Percentiles rank a stretch among this genome's conserved stretches.
phyloP scores from a whole-genome alignment of 2,329 filamentous ascomycete genomes.

The Stagonosporopsis chrysanthemi region DNA sequence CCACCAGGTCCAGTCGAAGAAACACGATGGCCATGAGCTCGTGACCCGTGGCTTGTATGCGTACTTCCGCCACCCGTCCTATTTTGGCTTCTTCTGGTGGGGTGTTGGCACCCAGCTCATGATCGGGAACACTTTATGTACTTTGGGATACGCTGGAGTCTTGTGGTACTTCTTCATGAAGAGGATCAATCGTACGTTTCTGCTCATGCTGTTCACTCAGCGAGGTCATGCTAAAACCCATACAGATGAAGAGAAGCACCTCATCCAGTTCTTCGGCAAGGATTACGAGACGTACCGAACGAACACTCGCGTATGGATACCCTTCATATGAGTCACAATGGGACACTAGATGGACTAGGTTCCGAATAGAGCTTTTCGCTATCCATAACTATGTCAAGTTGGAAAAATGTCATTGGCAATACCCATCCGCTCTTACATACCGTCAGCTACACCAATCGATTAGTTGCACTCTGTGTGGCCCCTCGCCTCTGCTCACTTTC shows the following conservation, averaged over 20 bases:
- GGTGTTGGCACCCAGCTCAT: slow-evolving; percentile 92
- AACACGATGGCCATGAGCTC: slow-evolving; percentile 76
- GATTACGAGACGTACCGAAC: slow-evolving; percentile 79
- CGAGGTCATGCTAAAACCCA: background rate
- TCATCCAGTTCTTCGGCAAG: slow-evolving; percentile 82
- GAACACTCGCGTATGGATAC: slow-evolving; percentile 79
- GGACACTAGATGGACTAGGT: too few species aligned
- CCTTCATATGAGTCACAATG: slow-evolving; percentile 65
- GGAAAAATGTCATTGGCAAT: background rate
- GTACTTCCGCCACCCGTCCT: slow-evolving; percentile 82
- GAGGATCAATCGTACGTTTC: slow-evolving; percentile 69
- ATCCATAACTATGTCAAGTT: background rate
- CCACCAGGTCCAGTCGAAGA: slow-evolving; percentile 75
- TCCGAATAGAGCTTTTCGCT: background rate
- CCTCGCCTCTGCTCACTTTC: too few species aligned
- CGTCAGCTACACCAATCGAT: too few species aligned
- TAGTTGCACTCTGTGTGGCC: too few species aligned
- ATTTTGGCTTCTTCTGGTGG: slow-evolving; percentile 99
- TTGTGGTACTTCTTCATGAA: slow-evolving; percentile 85
- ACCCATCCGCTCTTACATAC: background rate
- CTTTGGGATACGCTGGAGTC: slow-evolving; percentile 74
- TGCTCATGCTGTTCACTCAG: background rate
- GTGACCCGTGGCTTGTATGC: slow-evolving; percentile 84
- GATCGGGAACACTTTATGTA: slow-evolving; percentile 82
- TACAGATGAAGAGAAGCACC: slow-evolving; percentile 76